Conservation (phyloP, 805 yeast genomes). For the Starmerella asiatica region DNA sequence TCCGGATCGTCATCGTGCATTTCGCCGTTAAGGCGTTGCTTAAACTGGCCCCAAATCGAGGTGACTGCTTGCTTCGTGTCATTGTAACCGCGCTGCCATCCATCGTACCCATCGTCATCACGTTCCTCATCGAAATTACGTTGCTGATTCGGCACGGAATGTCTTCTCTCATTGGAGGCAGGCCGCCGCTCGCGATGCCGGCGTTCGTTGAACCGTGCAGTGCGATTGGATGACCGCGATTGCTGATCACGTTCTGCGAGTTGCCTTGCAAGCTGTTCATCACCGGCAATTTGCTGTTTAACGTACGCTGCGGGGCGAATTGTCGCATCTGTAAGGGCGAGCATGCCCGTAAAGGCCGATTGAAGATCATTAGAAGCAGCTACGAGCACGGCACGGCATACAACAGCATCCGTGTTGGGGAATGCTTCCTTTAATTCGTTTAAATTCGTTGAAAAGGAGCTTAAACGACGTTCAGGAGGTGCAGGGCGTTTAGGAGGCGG, state of each 20-base stretch:
- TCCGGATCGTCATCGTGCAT: slow-evolving; percentile 17
- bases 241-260: slow-evolving; percentile 35
- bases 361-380: slow-evolving; percentile 74
- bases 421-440: slow-evolving; percentile 70
- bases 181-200: not conserved
- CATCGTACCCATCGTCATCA: slow-evolving; percentile 15
- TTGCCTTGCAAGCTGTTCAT: slow-evolving; percentile 70
- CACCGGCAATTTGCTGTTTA: slow-evolving; percentile 44
- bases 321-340: slow-evolving; percentile 51
- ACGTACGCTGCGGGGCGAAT: slow-evolving; percentile 28
- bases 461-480: slow-evolving; percentile 22
- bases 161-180: not conserved
- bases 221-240: not conserved
- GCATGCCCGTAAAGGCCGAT: slow-evolving; percentile 76
- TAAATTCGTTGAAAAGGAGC: slow-evolving; percentile 42
- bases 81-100: slow-evolving; percentile 15
- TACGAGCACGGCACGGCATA: slow-evolving; percentile 64
- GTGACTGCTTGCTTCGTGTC: slow-evolving; percentile 19
- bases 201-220: not conserved
- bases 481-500: slow-evolving; percentile 43
- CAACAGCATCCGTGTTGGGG: slow-evolving; percentile 59
- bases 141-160: not conserved
- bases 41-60: slow-evolving; percentile 18
- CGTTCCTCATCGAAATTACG: slow-evolving; percentile 3
- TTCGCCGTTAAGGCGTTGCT: slow-evolving; percentile 19